These are phyloP conservation scores for Boletus subparvulus DNA, from an alignment of 768 basidiomycete genomes.

Conservation along the genomic window DNA sequence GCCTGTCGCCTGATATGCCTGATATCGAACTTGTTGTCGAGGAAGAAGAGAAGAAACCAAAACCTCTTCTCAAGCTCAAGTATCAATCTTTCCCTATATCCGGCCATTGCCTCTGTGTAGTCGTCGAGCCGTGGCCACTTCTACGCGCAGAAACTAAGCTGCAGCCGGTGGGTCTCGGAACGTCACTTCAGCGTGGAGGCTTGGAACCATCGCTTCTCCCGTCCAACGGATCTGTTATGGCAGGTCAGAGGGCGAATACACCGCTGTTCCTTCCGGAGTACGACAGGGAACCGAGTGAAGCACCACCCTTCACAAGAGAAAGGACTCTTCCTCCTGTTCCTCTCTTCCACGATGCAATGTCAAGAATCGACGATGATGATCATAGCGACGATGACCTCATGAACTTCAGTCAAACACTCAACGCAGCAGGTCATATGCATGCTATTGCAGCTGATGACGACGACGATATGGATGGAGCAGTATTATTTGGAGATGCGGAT, in stretches of 20 bases:
- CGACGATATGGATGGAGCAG: slow-evolving; percentile 70
- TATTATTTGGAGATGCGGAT: slow-evolving; percentile 82
- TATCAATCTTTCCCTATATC: slow-evolving; percentile 73
- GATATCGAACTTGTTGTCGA: slow-evolving; percentile 44
- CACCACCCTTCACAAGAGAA: slow-evolving; percentile 31
- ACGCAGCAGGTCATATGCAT: slow-evolving; percentile 52
- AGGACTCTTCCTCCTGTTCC: slow-evolving; percentile 42
- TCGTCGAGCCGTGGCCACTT: slow-evolving; percentile 79
- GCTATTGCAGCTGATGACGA: slow-evolving; percentile 68
- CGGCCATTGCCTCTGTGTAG: slow-evolving; percentile 74
- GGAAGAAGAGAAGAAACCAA: slow-evolving; percentile 73
- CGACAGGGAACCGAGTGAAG: slow-evolving; percentile 42
- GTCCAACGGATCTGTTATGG: slow-evolving; percentile 12
- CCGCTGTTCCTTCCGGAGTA: slow-evolving; percentile 77
- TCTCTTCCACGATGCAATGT: slow-evolving; percentile 38
- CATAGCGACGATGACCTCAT: slow-evolving; percentile 58
- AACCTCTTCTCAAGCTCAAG: slow-evolving; percentile 60
- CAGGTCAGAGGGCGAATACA: slow-evolving; percentile 45
- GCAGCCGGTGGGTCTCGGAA: slow-evolving; percentile 32
- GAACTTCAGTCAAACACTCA: slow-evolving; percentile 72
- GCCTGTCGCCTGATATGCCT: not conserved
- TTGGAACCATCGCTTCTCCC: slow-evolving; percentile 32
- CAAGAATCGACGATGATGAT: slow-evolving; percentile 32
- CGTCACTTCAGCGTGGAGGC: slow-evolving; percentile 18
- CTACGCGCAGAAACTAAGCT: slow-evolving; percentile 38